These are phyloP conservation scores for Neonectria sp. DNA, from an alignment of 2,329 filamentous ascomycete genomes.

Conservation along the genomic window DNA sequence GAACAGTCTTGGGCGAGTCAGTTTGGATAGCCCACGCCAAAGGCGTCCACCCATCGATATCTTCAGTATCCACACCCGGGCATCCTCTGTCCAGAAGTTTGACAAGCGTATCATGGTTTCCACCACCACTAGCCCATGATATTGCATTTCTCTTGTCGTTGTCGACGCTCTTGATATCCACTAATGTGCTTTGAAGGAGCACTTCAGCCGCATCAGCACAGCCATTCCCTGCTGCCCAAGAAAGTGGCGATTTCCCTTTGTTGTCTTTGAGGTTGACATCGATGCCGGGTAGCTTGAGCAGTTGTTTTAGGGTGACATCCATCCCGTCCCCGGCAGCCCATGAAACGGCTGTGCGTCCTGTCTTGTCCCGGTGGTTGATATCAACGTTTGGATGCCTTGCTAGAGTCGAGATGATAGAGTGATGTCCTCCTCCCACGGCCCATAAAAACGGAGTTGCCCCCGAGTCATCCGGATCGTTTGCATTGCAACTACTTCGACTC, in stretches of 20 bases:
- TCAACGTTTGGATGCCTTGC: constrained; percentile 41
- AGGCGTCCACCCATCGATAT: constrained; percentile 55
- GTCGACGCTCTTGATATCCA: constrained; percentile 50
- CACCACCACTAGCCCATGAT: constrained; percentile 49
- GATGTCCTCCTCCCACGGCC: constrained; percentile 48
- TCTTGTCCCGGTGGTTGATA: constrained; percentile 51
- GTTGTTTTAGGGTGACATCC: constrained; percentile 38
- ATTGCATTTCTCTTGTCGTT: constrained; percentile 49
- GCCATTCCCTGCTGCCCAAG: constrained; percentile 50
- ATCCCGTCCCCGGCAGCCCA: constrained; percentile 53
- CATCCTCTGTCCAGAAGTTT: constrained; percentile 48
- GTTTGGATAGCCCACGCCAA: constrained; percentile 52
- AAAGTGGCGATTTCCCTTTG: constrained; percentile 50
- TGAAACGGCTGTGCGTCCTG: constrained; percentile 51
- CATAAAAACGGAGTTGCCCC: constrained; percentile 52
- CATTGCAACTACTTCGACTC: constrained; percentile 31
- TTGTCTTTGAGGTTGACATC: constrained; percentile 48
- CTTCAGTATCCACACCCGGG: constrained; percentile 49
- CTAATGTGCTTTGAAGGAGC: constrained; percentile 44
- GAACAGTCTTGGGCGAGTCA: constrained; percentile 45
- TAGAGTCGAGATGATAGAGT: constrained; percentile 43
- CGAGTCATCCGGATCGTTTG: constrained; percentile 44
- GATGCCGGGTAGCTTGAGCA: constrained; percentile 45
- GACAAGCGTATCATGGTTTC: constrained; percentile 45
- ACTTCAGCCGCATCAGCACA: constrained; percentile 38